phyloP scores from a whole-genome alignment of 345 rosid genomes.

The Laguncularia racemosa region DNA sequence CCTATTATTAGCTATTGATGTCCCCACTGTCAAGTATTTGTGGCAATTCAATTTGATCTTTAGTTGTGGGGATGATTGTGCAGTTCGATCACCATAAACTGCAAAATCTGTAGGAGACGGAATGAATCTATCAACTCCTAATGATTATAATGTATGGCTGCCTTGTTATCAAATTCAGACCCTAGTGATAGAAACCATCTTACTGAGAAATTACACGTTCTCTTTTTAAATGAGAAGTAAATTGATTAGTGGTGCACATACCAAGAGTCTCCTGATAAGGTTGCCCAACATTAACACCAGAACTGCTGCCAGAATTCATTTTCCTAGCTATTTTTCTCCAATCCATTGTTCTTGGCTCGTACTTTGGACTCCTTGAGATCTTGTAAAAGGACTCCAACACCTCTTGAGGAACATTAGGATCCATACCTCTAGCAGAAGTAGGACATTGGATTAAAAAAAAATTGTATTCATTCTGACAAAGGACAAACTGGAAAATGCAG shows the following conservation, averaged over 20 bases:
- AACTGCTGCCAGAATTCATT: conserved; percentile 51
- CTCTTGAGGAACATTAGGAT: conserved; percentile 57
- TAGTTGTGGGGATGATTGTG: too few species aligned
- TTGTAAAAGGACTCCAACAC: conserved; percentile 82
- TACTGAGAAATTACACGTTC: too few species aligned
- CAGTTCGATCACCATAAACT: too few species aligned
- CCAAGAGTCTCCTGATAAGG: conserved; percentile 32
- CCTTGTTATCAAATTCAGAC: too few species aligned
- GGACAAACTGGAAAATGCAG: too few species aligned
- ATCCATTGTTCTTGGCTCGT: conserved; percentile 64
- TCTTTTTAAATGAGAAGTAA: not conserved
- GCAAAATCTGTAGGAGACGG: too few species aligned
- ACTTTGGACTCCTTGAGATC: conserved; percentile 48
- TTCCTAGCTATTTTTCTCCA: conserved; percentile 87
- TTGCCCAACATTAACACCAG: conserved; percentile 35
- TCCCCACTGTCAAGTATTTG: too few species aligned
- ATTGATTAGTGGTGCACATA: conserved; percentile 15
- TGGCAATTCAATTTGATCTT: too few species aligned
- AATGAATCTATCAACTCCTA: too few species aligned
- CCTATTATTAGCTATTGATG: too few species aligned
- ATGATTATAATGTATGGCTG: too few species aligned
- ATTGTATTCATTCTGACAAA: too few species aligned
- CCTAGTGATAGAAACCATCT: not conserved
- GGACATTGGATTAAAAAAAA: conserved; percentile 18
- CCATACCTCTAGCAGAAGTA: conserved; percentile 26